Evolutionary conservation across 495 filamentous ascomycete species (phyloP), one percentile per base, ranked within the genome.

Genomic region (Aspergillus sclerotioniger): DNA sequence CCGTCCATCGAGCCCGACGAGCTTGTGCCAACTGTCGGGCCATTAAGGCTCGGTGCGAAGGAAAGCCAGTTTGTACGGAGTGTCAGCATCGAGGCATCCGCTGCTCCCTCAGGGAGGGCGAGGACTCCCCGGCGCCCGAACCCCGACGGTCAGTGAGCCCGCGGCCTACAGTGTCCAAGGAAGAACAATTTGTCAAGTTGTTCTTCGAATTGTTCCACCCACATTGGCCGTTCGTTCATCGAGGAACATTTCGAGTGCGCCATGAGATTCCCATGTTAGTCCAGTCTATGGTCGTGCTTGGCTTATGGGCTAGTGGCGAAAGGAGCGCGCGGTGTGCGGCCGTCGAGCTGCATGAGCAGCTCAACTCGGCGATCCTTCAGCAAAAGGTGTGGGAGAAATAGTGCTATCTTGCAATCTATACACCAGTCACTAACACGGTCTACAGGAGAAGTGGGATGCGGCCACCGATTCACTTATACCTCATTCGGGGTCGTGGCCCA

Each of bases 151-250:
- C 16, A 33, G 7, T 54, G 13, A 28, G 29, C 35, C 17, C 17
- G 29, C 5, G 43, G 8, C 25, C 6, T 15, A 46, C 33, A 53
- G 6, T 20, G 10, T 15, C 21, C 15, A 66, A 61, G 47, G 39
- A 29, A 17, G 19, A 62, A 1, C 43, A 66, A 25, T 72, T 48
- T 21, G 20, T 74, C 15, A 13, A 56, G 32, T 37, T 57, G 8
- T 74, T 68, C 59, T 74, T 72, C 48, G 54, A 67, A 21, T 6
- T 13, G 16, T 71, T 74, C 7, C 67, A 75, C 19, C 64, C 67
- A 0, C 41, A 53, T 19, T 75, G 72, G 72, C 59, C 68, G 1
- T 73, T 75, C 25, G 51, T 73, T n/a, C 63, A 70, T 31, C 59
- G 45, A 58, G 58, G 51, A 1, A 56, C 67, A 9, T 75, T 75